A percentile compares a stretch with the other conserved stretches of the same genome.
These are phyloP conservation scores for Alternaria solani DNA, from an alignment of 2,329 filamentous ascomycete species.

Conservation along the genomic window DNA sequence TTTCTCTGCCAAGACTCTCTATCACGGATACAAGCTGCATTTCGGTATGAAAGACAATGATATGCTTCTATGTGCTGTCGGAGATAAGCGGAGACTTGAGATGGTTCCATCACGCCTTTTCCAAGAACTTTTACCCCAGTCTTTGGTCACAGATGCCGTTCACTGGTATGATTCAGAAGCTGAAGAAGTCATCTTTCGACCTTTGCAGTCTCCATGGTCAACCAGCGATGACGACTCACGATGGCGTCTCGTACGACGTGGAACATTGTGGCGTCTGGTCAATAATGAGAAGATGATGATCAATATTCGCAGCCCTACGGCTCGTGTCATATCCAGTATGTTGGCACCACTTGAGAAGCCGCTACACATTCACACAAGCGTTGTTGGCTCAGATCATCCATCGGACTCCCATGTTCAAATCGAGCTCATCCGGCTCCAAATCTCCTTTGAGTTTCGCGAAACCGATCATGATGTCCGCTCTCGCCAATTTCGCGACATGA, in stretches of 20 bases:
- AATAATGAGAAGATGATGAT: conserved; percentile 12
- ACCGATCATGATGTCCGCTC: conserved; percentile 26
- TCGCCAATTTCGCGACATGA: conserved; percentile 36
- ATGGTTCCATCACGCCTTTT: conserved; percentile 50
- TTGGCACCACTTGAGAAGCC: conserved; percentile 29
- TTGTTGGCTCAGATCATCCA: background rate
- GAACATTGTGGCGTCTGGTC: conserved; percentile 25
- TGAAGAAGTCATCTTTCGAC: conserved; percentile 23
- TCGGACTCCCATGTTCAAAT: conserved; percentile 15
- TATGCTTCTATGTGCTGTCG: conserved; percentile 34
- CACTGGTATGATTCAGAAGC: conserved; percentile 25
- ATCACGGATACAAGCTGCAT: conserved; percentile 39
- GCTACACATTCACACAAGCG: conserved; percentile 26
- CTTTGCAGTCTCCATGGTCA: conserved; percentile 14
- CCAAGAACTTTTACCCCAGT: conserved; percentile 38
- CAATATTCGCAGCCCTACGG: conserved; percentile 11
- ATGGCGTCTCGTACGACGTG: background rate
- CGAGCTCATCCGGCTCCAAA: conserved; percentile 22
- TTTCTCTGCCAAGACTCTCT: conserved; percentile 49
- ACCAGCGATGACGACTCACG: background rate
- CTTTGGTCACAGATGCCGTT: conserved; percentile 29
- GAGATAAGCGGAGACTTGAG: conserved; percentile 20
- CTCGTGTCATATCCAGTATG: conserved; percentile 18
- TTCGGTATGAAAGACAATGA: conserved; percentile 45
- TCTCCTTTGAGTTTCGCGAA: conserved; percentile 18